phyloP scores from a whole-genome alignment of 2,329 filamentous ascomycete species.

The Podosphaera xanthii region DNA sequence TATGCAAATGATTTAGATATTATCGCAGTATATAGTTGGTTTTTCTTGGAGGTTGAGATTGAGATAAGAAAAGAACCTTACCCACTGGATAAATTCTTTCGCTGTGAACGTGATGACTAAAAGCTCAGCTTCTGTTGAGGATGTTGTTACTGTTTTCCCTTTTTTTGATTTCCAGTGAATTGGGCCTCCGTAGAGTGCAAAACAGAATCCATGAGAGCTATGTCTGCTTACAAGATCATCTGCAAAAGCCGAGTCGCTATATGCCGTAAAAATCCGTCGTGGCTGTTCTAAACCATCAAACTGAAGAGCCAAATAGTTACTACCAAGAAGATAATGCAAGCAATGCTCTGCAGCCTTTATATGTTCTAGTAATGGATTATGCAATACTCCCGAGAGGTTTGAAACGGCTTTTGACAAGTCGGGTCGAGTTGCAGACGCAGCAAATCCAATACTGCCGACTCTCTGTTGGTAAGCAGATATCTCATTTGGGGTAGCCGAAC shows the following conservation, averaged over 20 bases:
- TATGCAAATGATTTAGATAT: too few species aligned
- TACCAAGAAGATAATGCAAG: neutral
- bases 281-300: neutral
- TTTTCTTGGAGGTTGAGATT: neutral
- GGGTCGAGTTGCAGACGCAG: neutral
- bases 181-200: neutral
- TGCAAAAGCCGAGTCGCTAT: neutral
- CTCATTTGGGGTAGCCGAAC: neutral
- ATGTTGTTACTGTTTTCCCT: neutral
- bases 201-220: neutral
- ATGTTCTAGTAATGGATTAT: too few species aligned
- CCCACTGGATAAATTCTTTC: neutral
- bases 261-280: neutral
- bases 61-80: neutral
- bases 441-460: neutral
- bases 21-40: too few species aligned
- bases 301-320: neutral
- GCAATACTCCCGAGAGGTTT: neutral
- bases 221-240: neutral
- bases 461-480: neutral
- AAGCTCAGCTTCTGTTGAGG: neutral
- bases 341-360: too few species aligned
- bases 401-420: neutral
- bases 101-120: neutral
- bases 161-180: neutral